Percentiles rank a stretch among this genome's conserved stretches.
phyloP scores from a whole-genome alignment of 495 filamentous ascomycete genomes.

The Cairneyella variabilis region DNA sequence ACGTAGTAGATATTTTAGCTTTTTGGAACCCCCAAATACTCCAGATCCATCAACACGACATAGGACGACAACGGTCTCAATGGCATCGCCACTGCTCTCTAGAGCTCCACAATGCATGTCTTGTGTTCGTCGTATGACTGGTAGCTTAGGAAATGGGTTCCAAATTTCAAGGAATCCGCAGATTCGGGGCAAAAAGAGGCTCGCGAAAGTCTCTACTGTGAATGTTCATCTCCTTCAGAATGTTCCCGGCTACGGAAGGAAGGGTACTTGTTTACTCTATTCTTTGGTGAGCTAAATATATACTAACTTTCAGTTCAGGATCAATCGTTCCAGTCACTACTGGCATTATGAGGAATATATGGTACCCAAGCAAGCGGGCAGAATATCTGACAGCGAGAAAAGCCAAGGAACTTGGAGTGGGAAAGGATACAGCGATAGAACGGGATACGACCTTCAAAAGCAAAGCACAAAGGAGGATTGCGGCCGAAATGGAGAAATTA shows the following conservation, averaged over 20 bases:
- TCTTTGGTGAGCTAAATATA: no score
- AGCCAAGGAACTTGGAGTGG: conserved; percentile 37
- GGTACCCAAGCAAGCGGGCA: conserved; percentile 49
- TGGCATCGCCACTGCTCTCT: conserved; percentile 23
- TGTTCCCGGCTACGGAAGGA: conserved; percentile 46
- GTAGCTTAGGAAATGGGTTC: conserved; percentile 6
- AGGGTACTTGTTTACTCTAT: no score
- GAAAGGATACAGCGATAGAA: conserved; percentile 36
- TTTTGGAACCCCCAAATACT: not conserved
- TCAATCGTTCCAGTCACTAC: conserved; percentile 47
- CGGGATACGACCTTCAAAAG: conserved; percentile 43
- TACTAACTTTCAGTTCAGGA: no score
- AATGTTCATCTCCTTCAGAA: conserved; percentile 51
- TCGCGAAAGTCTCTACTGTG: conserved; percentile 43
- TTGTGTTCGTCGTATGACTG: conserved; percentile 22
- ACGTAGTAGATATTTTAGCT: not conserved
- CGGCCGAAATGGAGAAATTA: conserved; percentile 18
- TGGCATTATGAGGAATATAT: conserved; percentile 53
- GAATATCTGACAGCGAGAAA: conserved; percentile 47
- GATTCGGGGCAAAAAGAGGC: conserved; percentile 50
- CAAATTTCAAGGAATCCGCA: conserved; percentile 30
- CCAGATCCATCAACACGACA: no score
- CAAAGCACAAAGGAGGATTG: conserved; percentile 1
- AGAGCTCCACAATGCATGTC: conserved; percentile 26
- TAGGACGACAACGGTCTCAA: conserved; percentile 11